Percentiles rank a stretch among this genome's conserved stretches.
phyloP scores from a whole-genome alignment of 345 rosid genomes.

The Arabis hirsuta region DNA sequence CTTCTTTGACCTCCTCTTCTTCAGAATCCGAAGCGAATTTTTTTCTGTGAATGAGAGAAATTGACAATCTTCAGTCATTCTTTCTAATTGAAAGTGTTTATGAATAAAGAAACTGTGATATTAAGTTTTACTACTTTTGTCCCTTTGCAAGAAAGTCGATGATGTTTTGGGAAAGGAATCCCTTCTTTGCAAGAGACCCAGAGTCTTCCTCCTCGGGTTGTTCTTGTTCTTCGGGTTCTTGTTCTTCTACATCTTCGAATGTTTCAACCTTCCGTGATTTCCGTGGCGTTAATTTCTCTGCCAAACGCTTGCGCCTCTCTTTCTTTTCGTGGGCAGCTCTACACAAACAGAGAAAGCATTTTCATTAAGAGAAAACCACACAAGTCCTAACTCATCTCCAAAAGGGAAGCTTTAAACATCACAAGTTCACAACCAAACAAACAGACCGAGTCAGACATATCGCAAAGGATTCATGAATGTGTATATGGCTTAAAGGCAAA shows the following conservation, averaged over 20 bases:
- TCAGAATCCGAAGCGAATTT: constrained; percentile 65
- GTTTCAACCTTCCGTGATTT: constrained; percentile 44
- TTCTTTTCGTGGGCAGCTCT: constrained; percentile 76
- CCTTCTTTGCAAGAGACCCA: constrained; percentile 48
- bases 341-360: constrained; percentile 7
- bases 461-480: neutral
- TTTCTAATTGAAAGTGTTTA: constrained; percentile 5
- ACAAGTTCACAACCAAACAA: constrained; percentile 3
- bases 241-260: constrained; percentile 46
- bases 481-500: neutral
- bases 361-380: constrained; percentile 5
- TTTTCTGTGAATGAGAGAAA: constrained; percentile 52
- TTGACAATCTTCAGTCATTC: neutral
- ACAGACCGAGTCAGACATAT: neutral
- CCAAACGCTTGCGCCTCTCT: constrained; percentile 69
- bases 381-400: neutral
- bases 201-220: constrained; percentile 50
- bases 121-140: constrained; percentile 58
- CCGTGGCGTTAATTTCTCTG: constrained; percentile 59
- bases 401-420: neutral
- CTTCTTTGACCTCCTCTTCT: constrained; percentile 49
- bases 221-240: constrained; percentile 37
- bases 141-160: constrained; percentile 78
- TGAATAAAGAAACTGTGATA: neutral
- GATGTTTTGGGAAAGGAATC: constrained; percentile 79